phyloP scores from a whole-genome alignment of 2,329 filamentous ascomycete species.

The Neoscytalidium dimidiatum region DNA sequence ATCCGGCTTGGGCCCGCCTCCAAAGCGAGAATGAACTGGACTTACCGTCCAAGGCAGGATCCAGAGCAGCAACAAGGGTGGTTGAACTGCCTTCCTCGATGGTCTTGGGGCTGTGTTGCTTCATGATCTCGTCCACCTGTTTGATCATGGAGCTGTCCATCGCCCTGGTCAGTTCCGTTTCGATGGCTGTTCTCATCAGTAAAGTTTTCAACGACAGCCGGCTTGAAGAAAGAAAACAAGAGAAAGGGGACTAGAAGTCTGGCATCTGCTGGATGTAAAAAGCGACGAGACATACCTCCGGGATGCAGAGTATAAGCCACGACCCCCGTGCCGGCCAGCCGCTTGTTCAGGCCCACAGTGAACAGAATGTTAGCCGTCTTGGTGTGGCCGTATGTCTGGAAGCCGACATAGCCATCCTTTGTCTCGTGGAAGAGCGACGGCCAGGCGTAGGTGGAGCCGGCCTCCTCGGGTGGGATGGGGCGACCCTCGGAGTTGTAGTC shows the following conservation, averaged over 20 bases:
- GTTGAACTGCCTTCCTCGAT: conserved; percentile 33
- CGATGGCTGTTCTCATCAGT: not conserved
- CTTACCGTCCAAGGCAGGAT: conserved; percentile 27
- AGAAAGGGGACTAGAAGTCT: too few relatives aligned
- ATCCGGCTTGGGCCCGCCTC: too few relatives aligned
- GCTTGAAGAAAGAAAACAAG: not conserved
- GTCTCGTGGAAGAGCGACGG: not conserved
- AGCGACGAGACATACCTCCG: conserved; percentile 23
- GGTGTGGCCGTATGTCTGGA: conserved; percentile 25
- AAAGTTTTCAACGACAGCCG: not conserved
- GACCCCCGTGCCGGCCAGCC: conserved; percentile 28
- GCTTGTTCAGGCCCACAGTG: conserved; percentile 27
- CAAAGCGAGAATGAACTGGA: too few relatives aligned
- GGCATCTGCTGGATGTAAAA: too few relatives aligned
- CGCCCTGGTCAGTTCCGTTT: not conserved
- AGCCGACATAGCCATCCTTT: conserved; percentile 8
- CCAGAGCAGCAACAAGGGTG: conserved; percentile 34
- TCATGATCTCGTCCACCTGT: not conserved
- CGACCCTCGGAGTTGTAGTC: conserved; percentile 25
- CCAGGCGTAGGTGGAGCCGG: not conserved
- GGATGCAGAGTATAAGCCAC: conserved; percentile 34
- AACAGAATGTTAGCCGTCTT: conserved; percentile 34
- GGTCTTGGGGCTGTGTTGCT: conserved; percentile 16
- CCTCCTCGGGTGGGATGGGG: not conserved
- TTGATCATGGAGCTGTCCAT: not conserved